These are phyloP conservation scores for Cladosporium velox DNA, from an alignment of 2,329 filamentous ascomycete species.

Conservation along the genomic window DNA sequence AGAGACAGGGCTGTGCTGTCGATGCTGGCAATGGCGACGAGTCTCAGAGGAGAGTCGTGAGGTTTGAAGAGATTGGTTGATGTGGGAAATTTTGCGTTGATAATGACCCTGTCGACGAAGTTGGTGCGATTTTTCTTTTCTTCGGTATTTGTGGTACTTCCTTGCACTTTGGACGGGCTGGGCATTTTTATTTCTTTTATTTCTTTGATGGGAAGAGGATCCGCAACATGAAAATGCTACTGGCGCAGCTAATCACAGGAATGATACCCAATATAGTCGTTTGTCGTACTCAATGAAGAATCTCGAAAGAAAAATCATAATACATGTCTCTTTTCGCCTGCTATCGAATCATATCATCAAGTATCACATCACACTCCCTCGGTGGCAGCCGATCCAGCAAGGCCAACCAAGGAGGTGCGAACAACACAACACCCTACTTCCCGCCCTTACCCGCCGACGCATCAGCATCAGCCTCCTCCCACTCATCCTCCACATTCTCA, in stretches of 20 bases:
- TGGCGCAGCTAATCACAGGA: neutral
- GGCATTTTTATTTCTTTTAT: neutral
- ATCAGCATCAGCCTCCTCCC: slow-evolving; percentile 59
- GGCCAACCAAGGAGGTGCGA: neutral
- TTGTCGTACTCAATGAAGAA: neutral
- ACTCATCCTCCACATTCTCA: slow-evolving; percentile 70
- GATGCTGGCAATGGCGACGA: slow-evolving; percentile 6
- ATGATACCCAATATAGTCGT: slow-evolving; percentile 18
- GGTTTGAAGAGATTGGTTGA: slow-evolving; percentile 18
- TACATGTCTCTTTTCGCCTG: slow-evolving; percentile 11
- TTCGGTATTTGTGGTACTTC: neutral
- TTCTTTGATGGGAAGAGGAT: neutral
- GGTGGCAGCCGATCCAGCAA: neutral
- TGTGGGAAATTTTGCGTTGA: neutral
- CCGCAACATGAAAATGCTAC: neutral
- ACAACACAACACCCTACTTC: slow-evolving; percentile 4
- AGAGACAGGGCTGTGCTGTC: slow-evolving; percentile 14
- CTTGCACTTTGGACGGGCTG: neutral
- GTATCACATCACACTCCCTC: slow-evolving; percentile 12
- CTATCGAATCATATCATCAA: slow-evolving; percentile 12
- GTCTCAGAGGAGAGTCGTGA: slow-evolving; percentile 13
- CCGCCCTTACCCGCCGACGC: slow-evolving; percentile 21
- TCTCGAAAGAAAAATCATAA: slow-evolving; percentile 9
- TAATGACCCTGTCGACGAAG: neutral
- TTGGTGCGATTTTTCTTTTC: neutral